These are phyloP conservation scores for Arabis hirsuta DNA, from an alignment of 345 rosid genomes.

Conservation along the genomic window DNA sequence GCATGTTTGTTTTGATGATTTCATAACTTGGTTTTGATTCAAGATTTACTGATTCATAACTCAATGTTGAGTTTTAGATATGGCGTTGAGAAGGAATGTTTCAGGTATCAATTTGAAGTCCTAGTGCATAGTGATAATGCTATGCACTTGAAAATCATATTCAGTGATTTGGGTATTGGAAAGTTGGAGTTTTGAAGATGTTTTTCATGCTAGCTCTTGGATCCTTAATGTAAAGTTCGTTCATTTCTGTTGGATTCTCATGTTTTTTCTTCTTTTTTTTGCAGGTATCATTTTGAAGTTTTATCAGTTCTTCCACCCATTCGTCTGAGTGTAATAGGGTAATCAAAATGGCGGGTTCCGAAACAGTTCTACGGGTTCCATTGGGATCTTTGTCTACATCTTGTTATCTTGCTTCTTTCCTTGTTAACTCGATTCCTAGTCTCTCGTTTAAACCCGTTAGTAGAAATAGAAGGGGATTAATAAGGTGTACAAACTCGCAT, in stretches of 20 bases:
- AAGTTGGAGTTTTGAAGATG: neutral
- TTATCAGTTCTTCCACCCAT: neutral
- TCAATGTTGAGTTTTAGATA: conserved; percentile 1
- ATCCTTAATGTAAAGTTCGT: conserved; percentile 18
- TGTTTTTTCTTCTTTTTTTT: neutral
- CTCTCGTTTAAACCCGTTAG: conserved; percentile 35
- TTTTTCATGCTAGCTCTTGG: neutral
- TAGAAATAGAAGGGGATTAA: conserved; percentile 26
- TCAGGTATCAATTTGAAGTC: neutral
- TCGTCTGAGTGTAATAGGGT: neutral
- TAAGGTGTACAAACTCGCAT: conserved; percentile 22
- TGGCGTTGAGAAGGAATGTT: neutral
- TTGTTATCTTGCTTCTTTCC: conserved; percentile 33
- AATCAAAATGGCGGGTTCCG: conserved; percentile 50
- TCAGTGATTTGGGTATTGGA: neutral
- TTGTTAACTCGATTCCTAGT: conserved; percentile 34
- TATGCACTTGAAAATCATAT: neutral
- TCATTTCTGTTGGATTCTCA: conserved; percentile 8
- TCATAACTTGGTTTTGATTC: neutral
- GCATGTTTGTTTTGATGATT: conserved; percentile 8
- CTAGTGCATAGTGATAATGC: too few relatives aligned
- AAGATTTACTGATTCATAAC: neutral
- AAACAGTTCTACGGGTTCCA: conserved; percentile 47
- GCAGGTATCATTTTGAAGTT: conserved; percentile 22
- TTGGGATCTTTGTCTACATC: conserved; percentile 39